These are phyloP conservation scores for Saturnispora galanensis DNA, from an alignment of 805 yeast genomes.

Conservation along the genomic window DNA sequence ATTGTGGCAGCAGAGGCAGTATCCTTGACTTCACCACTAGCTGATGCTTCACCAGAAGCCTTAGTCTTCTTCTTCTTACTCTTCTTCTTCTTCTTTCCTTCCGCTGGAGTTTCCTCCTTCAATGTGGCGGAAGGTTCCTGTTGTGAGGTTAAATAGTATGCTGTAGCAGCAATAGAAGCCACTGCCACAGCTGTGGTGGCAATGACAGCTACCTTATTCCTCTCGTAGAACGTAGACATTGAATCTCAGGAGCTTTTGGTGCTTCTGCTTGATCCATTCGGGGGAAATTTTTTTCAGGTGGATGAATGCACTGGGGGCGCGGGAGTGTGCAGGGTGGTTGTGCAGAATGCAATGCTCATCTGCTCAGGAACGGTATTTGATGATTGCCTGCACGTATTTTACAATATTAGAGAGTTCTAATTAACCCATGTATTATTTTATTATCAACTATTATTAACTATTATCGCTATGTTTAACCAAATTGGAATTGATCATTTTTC, in stretches of 20 bases:
- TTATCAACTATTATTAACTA: background rate
- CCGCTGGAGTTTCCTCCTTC: background rate
- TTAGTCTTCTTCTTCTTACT: constrained; percentile 33
- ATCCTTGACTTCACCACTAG: constrained; percentile 21
- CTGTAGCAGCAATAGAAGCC: constrained; percentile 39
- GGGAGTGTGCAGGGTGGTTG: background rate
- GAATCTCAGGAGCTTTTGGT: background rate
- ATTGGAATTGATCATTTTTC: constrained; percentile 5
- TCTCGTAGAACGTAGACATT: constrained; percentile 30
- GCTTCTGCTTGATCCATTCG: no score
- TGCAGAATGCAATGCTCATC: background rate
- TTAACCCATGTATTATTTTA: background rate
- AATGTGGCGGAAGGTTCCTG: constrained; percentile 17
- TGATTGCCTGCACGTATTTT: no score
- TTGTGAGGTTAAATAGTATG: constrained; percentile 30
- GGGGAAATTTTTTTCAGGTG: no score
- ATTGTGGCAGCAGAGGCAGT: constrained; percentile 34
- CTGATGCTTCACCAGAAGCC: constrained; percentile 12
- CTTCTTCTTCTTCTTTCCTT: constrained; percentile 28
- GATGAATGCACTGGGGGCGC: background rate
- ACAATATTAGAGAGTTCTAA: no score
- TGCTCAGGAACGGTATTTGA: no score
- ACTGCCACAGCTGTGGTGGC: constrained; percentile 42
- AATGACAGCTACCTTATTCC: constrained; percentile 41
- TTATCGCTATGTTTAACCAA: background rate